Conservation (phyloP, 176 grass and related monocot genomes). For the Tuctoria greenei region DNA sequence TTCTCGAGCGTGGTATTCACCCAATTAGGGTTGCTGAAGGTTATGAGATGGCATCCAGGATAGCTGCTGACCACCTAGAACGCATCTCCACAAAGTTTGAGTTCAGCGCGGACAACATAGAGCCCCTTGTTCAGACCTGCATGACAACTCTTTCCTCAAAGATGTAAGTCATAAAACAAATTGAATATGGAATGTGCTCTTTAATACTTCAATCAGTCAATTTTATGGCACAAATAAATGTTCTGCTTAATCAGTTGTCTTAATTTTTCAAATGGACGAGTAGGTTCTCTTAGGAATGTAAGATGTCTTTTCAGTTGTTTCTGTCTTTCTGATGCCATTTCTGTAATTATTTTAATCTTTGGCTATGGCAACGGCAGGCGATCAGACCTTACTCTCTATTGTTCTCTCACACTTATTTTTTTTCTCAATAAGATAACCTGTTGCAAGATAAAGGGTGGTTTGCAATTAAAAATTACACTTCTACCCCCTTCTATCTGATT, state of each 20-base stretch:
- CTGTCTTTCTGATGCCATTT: no score
- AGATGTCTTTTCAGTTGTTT: no score
- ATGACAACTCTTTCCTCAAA: conserved; percentile 94
- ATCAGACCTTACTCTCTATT: background rate
- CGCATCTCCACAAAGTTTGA: conserved; percentile 71
- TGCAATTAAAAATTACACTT: background rate
- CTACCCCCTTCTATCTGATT: background rate
- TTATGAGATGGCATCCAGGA: conserved; percentile 92
- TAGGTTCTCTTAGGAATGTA: no score
- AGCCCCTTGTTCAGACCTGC: conserved; percentile 51
- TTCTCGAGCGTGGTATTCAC: conserved; percentile 81
- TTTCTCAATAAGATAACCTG: no score
- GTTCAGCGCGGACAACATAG: conserved; percentile 58
- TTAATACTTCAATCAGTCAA: conserved; percentile 2
- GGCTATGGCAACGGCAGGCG: no score
- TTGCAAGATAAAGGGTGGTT: background rate
- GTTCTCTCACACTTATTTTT: background rate
- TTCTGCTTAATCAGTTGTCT: background rate
- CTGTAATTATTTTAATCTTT: no score
- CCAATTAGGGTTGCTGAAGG: conserved; percentile 75
- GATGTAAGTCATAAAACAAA: conserved; percentile 55
- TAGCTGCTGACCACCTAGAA: conserved; percentile 78
- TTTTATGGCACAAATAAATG: background rate
- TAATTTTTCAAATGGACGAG: no score
- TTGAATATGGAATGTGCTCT: no score